Evolutionary conservation across 257 asterid species (phyloP), one percentile per base, ranked within the genome.

Genomic region (Lycium barbarum): DNA sequence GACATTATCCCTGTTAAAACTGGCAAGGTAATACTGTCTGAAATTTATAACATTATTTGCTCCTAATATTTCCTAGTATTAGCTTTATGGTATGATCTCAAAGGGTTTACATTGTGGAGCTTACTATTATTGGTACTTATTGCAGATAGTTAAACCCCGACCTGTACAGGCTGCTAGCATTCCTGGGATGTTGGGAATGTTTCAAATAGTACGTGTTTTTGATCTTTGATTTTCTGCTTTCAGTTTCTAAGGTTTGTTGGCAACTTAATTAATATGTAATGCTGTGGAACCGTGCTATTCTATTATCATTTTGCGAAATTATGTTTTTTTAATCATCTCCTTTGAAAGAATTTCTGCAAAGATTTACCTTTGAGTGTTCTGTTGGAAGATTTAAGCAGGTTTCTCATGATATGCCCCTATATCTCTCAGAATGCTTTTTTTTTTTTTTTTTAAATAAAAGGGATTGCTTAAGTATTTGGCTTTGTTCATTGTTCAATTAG

Each of bases 181-280:
- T 85, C 99, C 99, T 81, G 99, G 99, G 87, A 97, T 97, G 99
- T 87, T 97, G 89, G 99, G 99, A 87, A 91, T 94, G 97, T 97
- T 97, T 88, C 99, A 97, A 89, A 92, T 92, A 74, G 99, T 95
- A 92, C 7, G 94, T 89, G 63, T 79, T 55, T 86, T 88, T 80
- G 33, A 70, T 84, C 85, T 82, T 63, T 84, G 33, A 53, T 66
- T 54, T 80, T 79, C 83, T 79, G 84, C 53, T 17, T 81, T 45
- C 79, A 8, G 20, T 55, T 74, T 81, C 18, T 61, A 33, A 78
- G 66, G 82, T 78, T 54, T 78, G 82, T 26, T 26, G 22, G 62
- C 45, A 53, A 51, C 63, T 22, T 22, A 26, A 76, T 76, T 74
- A 51, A 53, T 51, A 2, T 49, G 62, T 22, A 33, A 26, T 22